Percentiles rank a stretch among this genome's conserved stretches.
These are phyloP conservation scores for Colletotrichum sp. DNA, from an alignment of 2,329 filamentous ascomycete genomes.

Conservation along the genomic window DNA sequence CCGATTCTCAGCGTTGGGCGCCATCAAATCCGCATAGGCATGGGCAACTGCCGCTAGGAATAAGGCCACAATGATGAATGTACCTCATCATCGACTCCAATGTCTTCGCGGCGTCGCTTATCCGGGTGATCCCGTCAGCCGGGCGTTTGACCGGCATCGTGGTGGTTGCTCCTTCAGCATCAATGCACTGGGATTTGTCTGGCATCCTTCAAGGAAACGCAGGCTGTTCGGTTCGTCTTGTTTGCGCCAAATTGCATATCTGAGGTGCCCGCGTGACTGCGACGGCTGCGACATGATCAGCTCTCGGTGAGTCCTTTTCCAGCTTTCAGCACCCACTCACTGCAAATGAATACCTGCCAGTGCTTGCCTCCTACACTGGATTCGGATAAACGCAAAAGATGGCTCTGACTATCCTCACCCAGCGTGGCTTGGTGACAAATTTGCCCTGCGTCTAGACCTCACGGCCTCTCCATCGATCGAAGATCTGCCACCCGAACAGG, in stretches of 20 bases:
- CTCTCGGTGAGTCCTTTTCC: constrained; percentile 1
- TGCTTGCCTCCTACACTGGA: neutral
- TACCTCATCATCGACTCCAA: neutral
- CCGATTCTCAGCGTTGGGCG: neutral
- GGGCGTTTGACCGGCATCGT: neutral
- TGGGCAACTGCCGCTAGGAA: neutral
- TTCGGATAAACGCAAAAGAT: constrained; percentile 13
- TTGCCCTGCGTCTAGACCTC: constrained; percentile 17
- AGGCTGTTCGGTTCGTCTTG: neutral
- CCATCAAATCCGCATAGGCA: neutral
- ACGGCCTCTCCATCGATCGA: constrained; percentile 14
- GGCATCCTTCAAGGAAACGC: neutral
- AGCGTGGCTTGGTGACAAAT: constrained; percentile 3
- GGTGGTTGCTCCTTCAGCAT: neutral
- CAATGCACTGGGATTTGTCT: neutral
- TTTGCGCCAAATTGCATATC: neutral
- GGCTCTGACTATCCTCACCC: neutral
- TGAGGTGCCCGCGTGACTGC: neutral
- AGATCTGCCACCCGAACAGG: constrained; percentile 14
- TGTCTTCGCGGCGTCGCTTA: neutral
- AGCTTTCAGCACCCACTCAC: neutral
- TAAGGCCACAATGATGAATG: constrained; percentile 1
- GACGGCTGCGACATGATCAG: neutral
- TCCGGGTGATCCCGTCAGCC: neutral
- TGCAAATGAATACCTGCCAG: neutral